These are phyloP conservation scores for Ophiostoma populinum DNA, from an alignment of 2,329 filamentous ascomycete species.

Conservation along the genomic window DNA sequence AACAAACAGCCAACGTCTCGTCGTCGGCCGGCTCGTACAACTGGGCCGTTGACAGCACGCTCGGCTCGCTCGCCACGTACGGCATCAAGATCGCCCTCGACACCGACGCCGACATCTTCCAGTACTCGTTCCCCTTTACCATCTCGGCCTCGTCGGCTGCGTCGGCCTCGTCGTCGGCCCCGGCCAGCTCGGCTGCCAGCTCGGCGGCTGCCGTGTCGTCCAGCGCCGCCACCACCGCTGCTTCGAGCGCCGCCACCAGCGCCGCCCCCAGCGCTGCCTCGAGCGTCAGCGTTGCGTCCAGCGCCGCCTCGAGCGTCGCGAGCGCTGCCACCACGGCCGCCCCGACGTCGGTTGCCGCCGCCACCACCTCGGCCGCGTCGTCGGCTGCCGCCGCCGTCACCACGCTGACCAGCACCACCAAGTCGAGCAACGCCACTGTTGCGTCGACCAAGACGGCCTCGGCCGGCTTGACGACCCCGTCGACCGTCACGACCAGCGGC, in stretches of 20 bases:
- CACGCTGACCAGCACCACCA: slow-evolving; percentile 1
- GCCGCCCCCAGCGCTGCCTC: background rate
- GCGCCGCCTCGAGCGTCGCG: slow-evolving; percentile 10
- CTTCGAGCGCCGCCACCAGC: background rate
- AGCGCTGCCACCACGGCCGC: slow-evolving; percentile 5
- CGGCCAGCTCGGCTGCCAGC: slow-evolving; percentile 9
- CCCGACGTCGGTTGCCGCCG: background rate
- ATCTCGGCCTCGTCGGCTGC: slow-evolving; percentile 19
- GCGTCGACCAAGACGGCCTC: slow-evolving; percentile 14
- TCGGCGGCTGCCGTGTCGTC: slow-evolving; percentile 8
- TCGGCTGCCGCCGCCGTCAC: slow-evolving; percentile 7
- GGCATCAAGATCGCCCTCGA: slow-evolving; percentile 38
- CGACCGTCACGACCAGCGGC: slow-evolving; percentile 15
- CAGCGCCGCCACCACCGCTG: slow-evolving; percentile 8
- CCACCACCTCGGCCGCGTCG: slow-evolving; percentile 10
- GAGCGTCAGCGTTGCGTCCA: background rate
- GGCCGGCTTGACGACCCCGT: slow-evolving; percentile 6
- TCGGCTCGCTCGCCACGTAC: slow-evolving; percentile 32
- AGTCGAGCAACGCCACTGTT: slow-evolving; percentile 10
- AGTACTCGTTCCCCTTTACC: slow-evolving; percentile 46
- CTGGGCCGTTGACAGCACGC: slow-evolving; percentile 31
- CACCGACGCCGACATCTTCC: slow-evolving; percentile 30
- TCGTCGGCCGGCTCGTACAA: slow-evolving; percentile 26
- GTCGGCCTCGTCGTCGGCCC: slow-evolving; percentile 9
- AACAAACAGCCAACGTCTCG: slow-evolving; percentile 25